Base-by-base conservation (phyloP, 2,329 filamentous ascomycete genomes). In the Tolypocladium amazonense region DNA sequence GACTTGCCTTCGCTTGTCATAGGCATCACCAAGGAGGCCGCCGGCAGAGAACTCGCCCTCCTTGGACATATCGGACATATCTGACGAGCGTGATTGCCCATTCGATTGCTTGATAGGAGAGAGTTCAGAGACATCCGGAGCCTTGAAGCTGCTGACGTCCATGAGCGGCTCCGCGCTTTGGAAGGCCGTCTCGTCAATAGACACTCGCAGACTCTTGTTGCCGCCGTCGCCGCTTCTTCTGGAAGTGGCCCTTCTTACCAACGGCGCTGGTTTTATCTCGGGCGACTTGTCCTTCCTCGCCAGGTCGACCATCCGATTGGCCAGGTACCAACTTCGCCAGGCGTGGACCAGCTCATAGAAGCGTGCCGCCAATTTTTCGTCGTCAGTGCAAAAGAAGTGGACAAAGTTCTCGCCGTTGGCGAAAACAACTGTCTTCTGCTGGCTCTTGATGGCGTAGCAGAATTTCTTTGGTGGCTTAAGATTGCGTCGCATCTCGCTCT, bases 291-390 rank as follows among this genome's bases (percentile, higher is more conserved):
- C 65, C 61, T 69, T 71, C 56, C 67, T 70, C 59, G 81, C 80
- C 23, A 86, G 62, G 56, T 75, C 71, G 6, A 75, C 84, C 69
- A 88, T 81, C 62, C 86, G 85, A 65, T 90, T 87, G 52, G 90
- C 88, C 9, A 97, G 76, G 68, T 96, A 96, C 91, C 92, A 96
- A 72, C 90, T 95, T 61, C 93, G 84, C 92, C 92, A 97, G 45
- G 76, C 76, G 62, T 96, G 91, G 1, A 96, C 80, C 30, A 81
- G 80, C 20, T 81, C 78, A 67, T 88, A 86, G 74, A 93, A 96
- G 18, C 77, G 75, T n/a, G 81, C 79, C 0, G 89, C 90, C 1
- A 86, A 73, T 1, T 76, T 71, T 6, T 81, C 76, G 66, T 97
- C 90, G 53, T 90, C 90, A 1, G 88, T 90, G 61, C 85, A 88